Conservation (phyloP, 2,329 filamentous ascomycete genomes). For the Emmonsia crescens region DNA sequence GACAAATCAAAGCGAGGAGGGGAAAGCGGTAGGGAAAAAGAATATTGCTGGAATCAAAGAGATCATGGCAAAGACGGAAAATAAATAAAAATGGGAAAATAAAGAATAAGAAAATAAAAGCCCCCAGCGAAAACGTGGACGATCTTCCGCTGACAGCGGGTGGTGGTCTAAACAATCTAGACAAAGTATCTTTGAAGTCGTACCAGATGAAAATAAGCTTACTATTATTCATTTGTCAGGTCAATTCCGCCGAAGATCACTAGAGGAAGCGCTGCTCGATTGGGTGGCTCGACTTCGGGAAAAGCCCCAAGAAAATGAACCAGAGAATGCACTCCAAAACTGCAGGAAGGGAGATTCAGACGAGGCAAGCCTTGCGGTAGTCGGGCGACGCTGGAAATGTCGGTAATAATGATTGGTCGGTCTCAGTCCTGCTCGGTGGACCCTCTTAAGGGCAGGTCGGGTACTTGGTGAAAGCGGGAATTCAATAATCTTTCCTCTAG, state of each 20-base stretch:
- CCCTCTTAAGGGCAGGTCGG: background rate
- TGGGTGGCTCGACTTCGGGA: constrained; percentile 11
- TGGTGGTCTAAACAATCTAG: constrained; percentile 1
- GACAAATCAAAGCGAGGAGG: background rate
- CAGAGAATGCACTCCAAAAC: constrained; percentile 1
- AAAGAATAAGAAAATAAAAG: constrained; percentile 4
- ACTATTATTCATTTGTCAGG: constrained; percentile 18
- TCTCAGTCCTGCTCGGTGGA: background rate
- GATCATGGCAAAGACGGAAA: constrained; percentile 1
- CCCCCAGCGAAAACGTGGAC: constrained; percentile 9
- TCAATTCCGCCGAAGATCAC: constrained; percentile 3
- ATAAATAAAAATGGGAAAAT: constrained; percentile 1
- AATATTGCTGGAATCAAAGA: background rate
- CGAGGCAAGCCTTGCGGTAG: constrained; percentile 1
- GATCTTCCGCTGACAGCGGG: constrained; percentile 10
- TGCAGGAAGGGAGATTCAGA: constrained; percentile 3
- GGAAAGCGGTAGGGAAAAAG: background rate
- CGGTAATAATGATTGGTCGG: constrained; percentile 9
- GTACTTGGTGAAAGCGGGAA: background rate
- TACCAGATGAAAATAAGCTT: constrained; percentile 17
- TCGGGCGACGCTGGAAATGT: constrained; percentile 7
- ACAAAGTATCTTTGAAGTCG: constrained; percentile 10
- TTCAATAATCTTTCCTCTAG: background rate
- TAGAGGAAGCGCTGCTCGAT: constrained; percentile 7
- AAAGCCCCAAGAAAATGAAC: constrained; percentile 3